Conservation (phyloP, 352 stramenopile species). For the Globisporangium cystogenes region DNA sequence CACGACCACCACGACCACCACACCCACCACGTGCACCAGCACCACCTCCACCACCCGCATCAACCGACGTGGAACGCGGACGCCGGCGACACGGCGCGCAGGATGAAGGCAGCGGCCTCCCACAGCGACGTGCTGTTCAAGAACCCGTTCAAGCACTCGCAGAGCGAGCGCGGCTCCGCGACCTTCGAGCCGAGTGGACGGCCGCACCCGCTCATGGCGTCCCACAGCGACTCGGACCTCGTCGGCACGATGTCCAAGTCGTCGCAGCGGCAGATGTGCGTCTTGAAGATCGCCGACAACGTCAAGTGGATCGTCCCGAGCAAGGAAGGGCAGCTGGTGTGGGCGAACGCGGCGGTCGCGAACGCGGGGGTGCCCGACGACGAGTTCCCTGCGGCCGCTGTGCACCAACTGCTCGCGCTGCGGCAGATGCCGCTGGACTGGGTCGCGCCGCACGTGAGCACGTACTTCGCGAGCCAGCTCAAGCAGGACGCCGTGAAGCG, state of each 20-base stretch:
- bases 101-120: constrained; percentile 12
- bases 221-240: constrained; percentile 39
- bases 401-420: constrained; percentile 36
- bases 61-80: constrained; percentile 4
- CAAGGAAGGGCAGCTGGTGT: constrained; percentile 51
- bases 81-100: not conserved
- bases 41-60: constrained; percentile 11
- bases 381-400: constrained; percentile 18
- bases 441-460: constrained; percentile 59
- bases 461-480: constrained; percentile 76
- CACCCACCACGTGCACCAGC: constrained; percentile 4
- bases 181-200: constrained; percentile 2
- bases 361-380: constrained; percentile 19
- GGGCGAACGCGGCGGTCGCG: constrained; percentile 58
- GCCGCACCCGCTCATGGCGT: constrained; percentile 12
- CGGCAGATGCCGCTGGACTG: constrained; percentile 49
- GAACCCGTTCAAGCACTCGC: constrained; percentile 12
- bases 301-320: constrained; percentile 33
- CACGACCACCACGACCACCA: constrained; percentile 8
- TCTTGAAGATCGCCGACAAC: constrained; percentile 49
- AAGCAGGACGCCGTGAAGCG: constrained; percentile 58
- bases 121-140: constrained; percentile 9
- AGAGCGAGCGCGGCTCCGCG: constrained; percentile 10
- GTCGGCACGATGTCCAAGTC: constrained; percentile 18
- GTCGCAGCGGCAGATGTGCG: constrained; percentile 35